Conservation (phyloP, 495 filamentous ascomycete species). For the Talaromyces wortmannii region DNA sequence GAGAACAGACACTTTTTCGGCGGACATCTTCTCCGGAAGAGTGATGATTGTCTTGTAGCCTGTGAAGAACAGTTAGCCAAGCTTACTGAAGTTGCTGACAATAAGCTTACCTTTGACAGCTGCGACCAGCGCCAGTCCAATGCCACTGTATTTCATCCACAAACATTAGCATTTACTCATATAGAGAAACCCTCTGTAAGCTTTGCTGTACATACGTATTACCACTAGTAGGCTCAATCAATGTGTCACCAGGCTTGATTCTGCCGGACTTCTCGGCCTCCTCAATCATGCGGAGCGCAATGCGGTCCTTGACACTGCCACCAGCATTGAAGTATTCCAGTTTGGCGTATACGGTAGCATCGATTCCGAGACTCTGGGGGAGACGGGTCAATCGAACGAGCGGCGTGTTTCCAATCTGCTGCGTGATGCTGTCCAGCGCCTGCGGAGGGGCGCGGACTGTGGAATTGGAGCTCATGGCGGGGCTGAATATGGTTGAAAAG, state of each 20-base stretch:
- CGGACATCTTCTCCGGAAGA: conserved; percentile 97
- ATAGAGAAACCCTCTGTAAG: conserved; percentile 3
- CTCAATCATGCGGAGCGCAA: conserved; percentile 96
- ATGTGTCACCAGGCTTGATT: conserved; percentile 92
- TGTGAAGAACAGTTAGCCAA: conserved; percentile 7
- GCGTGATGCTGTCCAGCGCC: conserved; percentile 50
- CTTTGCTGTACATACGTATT: conserved; percentile 61
- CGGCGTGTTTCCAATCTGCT: conserved; percentile 90
- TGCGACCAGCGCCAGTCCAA: conserved; percentile 87
- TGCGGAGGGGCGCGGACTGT: conserved; percentile 45
- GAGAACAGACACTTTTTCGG: conserved; percentile 93
- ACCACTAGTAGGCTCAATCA: conserved; percentile 96
- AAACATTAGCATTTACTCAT: background rate
- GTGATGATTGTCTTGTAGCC: conserved; percentile 97
- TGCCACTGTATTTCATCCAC: conserved; percentile 51
- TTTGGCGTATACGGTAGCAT: conserved; percentile 89
- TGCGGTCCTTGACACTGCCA: conserved; percentile 95
- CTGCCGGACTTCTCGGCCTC: conserved; percentile 84
- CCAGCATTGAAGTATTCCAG: conserved; percentile 96
- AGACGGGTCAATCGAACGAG: conserved; percentile 88
- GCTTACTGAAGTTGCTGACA: background rate
- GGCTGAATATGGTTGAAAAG: background rate
- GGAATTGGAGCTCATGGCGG: background rate
- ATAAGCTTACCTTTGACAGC: conserved; percentile 70
- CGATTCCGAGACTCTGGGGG: conserved; percentile 81